A percentile compares a stretch with the other conserved stretches of the same genome.
These are phyloP conservation scores for Hanseniaspora nectarophila DNA, from an alignment of 805 yeast species.

Conservation along the genomic window DNA sequence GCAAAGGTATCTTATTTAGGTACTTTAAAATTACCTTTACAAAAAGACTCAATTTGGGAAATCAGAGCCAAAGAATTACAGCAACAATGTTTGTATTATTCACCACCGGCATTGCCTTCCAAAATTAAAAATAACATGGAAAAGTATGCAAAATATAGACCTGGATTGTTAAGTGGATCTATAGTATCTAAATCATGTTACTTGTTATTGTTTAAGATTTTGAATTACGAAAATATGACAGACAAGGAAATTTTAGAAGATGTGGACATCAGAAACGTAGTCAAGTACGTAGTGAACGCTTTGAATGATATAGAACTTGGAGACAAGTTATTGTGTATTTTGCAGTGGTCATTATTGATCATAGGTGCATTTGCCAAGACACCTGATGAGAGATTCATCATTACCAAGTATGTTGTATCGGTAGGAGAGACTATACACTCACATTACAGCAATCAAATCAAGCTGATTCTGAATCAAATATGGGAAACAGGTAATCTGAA, in stretches of 20 bases:
- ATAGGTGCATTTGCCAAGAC: conserved; percentile 20
- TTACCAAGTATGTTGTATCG: conserved; percentile 16
- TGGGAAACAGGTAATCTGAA: conserved; percentile 19
- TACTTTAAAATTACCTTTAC: conserved; percentile 19
- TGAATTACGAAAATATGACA: conserved; percentile 13
- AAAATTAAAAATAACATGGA: conserved; percentile 17
- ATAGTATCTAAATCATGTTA: conserved; percentile 20
- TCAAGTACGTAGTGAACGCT: conserved; percentile 18
- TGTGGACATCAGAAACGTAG: conserved; percentile 19
- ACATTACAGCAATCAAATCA: conserved; percentile 19
- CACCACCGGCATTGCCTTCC: conserved; percentile 19
- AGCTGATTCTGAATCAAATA: conserved; percentile 18
- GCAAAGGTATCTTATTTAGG: conserved; percentile 33
- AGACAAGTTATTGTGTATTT: conserved; percentile 18
- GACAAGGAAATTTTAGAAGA: conserved; percentile 17
- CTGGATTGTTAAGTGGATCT: conserved; percentile 20
- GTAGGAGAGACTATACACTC: conserved; percentile 21
- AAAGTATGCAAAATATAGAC: conserved; percentile 19
- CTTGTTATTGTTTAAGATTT: conserved; percentile 18
- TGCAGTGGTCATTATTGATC: conserved; percentile 19
- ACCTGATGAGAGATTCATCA: conserved; percentile 17
- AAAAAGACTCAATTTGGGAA: conserved; percentile 16
- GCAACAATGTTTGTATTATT: conserved; percentile 19
- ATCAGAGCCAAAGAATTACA: conserved; percentile 17
- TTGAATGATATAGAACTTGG: conserved; percentile 19